Conservation (phyloP, 805 yeast species). For the Candida odintsovae region DNA sequence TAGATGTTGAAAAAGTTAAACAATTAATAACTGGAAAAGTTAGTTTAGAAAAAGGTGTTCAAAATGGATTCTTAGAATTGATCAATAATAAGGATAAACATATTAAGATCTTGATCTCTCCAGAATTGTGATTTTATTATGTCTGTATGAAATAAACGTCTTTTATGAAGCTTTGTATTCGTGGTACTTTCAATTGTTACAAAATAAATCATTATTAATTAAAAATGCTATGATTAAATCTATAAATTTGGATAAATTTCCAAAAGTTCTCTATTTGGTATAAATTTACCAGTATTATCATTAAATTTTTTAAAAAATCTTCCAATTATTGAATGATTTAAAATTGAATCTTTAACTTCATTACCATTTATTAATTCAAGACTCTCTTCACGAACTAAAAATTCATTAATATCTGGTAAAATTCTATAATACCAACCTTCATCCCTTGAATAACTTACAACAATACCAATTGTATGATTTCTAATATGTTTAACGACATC, state of each 20-base stretch:
- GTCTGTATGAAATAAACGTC: too few relatives aligned
- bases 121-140: conserved; percentile 21
- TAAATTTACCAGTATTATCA: not conserved
- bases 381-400: not conserved
- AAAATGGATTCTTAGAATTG: conserved; percentile 37
- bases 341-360: not conserved
- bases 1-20: conserved; percentile 30
- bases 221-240: too few relatives aligned
- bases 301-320: conserved; percentile 4
- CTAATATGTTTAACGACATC: not conserved
- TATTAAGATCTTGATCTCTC: conserved; percentile 39
- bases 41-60: conserved; percentile 33
- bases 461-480: not conserved
- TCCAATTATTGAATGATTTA: conserved; percentile 1
- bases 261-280: not conserved
- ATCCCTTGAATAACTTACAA: not conserved
- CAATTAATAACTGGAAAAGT: conserved; percentile 36
- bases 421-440: not conserved
- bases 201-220: too few relatives aligned
- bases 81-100: conserved; percentile 38
- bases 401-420: not conserved
- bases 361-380: not conserved
- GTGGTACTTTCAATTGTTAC: too few relatives aligned
- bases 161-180: too few relatives aligned
- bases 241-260: not conserved